Base-by-base conservation (phyloP, 1,284 basidiomycete genomes). In the Austroboletus novae-zelandiae region DNA sequence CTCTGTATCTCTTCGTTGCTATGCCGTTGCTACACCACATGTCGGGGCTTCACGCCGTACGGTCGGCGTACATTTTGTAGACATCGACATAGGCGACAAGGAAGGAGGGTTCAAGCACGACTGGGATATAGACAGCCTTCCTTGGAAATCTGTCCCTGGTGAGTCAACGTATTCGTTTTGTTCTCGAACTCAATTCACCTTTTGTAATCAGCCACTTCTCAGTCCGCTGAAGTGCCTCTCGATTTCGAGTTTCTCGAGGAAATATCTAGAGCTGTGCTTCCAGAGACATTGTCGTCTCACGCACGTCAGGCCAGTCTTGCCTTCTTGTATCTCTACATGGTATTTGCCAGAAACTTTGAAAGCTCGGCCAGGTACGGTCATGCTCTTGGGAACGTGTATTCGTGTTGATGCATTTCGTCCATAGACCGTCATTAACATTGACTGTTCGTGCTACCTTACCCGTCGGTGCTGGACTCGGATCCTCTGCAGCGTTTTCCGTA, bases 401-500 rank as follows among this genome's bases (percentile, higher is more conserved):
- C 30, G 47, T 30, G 35, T 25, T 43, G 25, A 20, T 9, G 49
- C 45, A 10, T 32, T 49, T 9, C 50, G 31, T 32, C 30, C 9
- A 9, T 40, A 89, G 88, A 50, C 84, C 84, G 8, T 79, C 84
- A 0, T 83, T 94, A 68, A 85, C 88, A 51, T 89, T 96, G 65
- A 81, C 86, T 30, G 80, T 89, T 37, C 92, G 96, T 43, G 89
- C 94, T 36, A 91, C 93, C n/a, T 80, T 99, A 10, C 97, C 97
- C n/a, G 89, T 99, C 56, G 91, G 94, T n/a, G 97, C 97, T 9
- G 97, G 97, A 37, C 85, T 99, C 42, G 97, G 97, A 29, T 98
- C 96, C 14, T 98, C 94, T 20, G 97, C 97, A 2, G 94, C 97
- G 8, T 97, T 90, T 73, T 96, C 93, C 5, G 83, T 87, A 14